These are phyloP conservation scores for Trichopus zeylanicus DNA, from an alignment of 116 monocot species.

Conservation along the genomic window DNA sequence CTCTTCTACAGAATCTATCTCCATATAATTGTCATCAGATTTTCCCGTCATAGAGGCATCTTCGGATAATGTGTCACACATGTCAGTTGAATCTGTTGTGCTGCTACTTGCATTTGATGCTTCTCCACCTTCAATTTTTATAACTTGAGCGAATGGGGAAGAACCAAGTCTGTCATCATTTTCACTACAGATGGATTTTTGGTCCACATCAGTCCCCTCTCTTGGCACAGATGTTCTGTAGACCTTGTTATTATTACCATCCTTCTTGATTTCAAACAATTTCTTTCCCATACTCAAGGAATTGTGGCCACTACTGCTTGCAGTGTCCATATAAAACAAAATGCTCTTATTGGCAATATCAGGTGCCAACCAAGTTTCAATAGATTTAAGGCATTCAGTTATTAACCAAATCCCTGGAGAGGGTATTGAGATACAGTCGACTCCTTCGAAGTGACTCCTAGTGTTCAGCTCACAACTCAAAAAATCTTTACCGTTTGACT, in stretches of 20 bases:
- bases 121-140: constrained; percentile 1
- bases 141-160: not conserved
- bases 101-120: not conserved
- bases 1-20: constrained; percentile 23
- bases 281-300: constrained; percentile 26
- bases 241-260: constrained; percentile 4
- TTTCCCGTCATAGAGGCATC: constrained; percentile 3
- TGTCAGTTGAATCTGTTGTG: constrained; percentile 8
- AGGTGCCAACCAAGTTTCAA: constrained; percentile 57
- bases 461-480: constrained; percentile 1
- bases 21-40: constrained; percentile 18
- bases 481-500: constrained; percentile 8
- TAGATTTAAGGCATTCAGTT: constrained; percentile 54
- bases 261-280: constrained; percentile 17
- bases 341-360: constrained; percentile 6
- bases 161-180: not conserved
- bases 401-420: constrained; percentile 35
- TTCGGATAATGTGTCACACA: constrained; percentile 1
- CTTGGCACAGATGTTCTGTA: constrained; percentile 12
- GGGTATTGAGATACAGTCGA: constrained; percentile 15
- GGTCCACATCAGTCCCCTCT: constrained; percentile 5
- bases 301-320: constrained; percentile 11
- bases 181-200: not conserved
- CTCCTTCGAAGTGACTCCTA: constrained; percentile 3
- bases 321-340: constrained; percentile 11